Base-by-base conservation (phyloP, 345 rosid species). In the Dipteronia dyeriana region DNA sequence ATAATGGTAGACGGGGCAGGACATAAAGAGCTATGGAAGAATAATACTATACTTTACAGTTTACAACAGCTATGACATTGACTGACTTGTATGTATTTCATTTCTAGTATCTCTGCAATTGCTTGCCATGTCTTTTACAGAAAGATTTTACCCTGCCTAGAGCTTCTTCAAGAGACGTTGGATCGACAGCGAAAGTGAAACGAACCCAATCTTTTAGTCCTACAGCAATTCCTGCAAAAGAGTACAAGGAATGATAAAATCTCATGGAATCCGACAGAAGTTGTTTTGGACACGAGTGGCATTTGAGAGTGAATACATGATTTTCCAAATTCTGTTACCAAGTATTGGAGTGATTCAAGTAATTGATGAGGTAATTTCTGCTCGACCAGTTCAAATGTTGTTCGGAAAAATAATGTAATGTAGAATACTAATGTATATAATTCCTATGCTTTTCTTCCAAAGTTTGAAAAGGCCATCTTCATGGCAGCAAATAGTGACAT, bases 171-270 rank as follows among this genome's bases (percentile, higher is more conserved):
- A 91, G 91, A 2, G 93, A 84, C 20, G 66, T 73, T 26, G 93
- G 91, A 83, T 95, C 96, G 0, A 80, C 96, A 1, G 98, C 99
- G 53, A 93, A 95, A 6, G 97, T 95, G 66, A 95, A 76, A 13
- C 98, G 90, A 9, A 93, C 69, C 97, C 99, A 93, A 75, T 93
- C 80, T 69, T 88, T 90, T 20, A 91, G 80, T 75, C 99, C 99
- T 67, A 95, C 96, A 0, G 97, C 91, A 19, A 94, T 86, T 75
- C 99, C 99, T 95, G 86, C 82, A 79, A 61, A 65, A 63, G 14
- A 62, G 12, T 34, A 34, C 38, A 34, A 4, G 25, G 39, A 60
- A 73, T 61, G 56, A 3, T 11, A 23, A 20, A 53, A 23, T 7
- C 22, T 39, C 0, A 41, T 59, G 51, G 38, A 72, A 72, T 72